Evolutionary conservation across 495 filamentous ascomycete species (phyloP), one percentile per base, ranked within the genome.

Genomic region (Penicillium daleae): DNA sequence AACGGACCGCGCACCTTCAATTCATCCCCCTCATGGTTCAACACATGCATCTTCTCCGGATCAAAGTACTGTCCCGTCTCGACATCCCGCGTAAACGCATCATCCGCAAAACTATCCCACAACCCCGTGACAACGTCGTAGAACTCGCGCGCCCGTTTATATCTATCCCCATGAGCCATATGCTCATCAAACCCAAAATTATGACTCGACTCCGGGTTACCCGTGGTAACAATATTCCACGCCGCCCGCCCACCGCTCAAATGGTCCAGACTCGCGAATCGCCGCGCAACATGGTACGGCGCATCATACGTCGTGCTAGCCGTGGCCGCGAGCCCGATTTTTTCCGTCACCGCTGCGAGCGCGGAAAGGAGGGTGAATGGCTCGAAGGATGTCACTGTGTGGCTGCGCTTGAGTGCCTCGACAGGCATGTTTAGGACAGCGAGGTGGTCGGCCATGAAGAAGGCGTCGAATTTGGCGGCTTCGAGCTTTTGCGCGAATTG

Each of bases 391-490:
- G 83, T 86, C 8, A 83, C 78, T 2, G 84, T 85, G 55, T 85
- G 83, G 57, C 82, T 85, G 53, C 84, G 82, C 61, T 82, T 82
- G 35, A 86, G 77, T 15, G 83, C 83, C 57, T 86, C 82, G 15
- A 82, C 65, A 9, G 83, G 83, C 82, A 86, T 85, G 65, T 86
- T 85, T 27, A 85, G 69, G 9, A 85, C 83, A 15, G 82, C 84
- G 0, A 86, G 71, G 62, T 85, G 82, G 61, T 86, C 84, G 5
- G 84, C 84, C 83, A 86, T 86, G 78, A 86, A 86, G 75, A 86
- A 85, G 54, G 82, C 84, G 66, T 86, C 82, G 71, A 86, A 86
- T 60, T 86, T 86, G 62, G 82, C 84, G 15, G 73, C 78, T 68
- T 86, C 83, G 15, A 87, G 78, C 61, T 82, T 84, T 56, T 82